phyloP scores from a whole-genome alignment of 2,329 filamentous ascomycete species.

The Teratosphaeria pseudoeucalypti region DNA sequence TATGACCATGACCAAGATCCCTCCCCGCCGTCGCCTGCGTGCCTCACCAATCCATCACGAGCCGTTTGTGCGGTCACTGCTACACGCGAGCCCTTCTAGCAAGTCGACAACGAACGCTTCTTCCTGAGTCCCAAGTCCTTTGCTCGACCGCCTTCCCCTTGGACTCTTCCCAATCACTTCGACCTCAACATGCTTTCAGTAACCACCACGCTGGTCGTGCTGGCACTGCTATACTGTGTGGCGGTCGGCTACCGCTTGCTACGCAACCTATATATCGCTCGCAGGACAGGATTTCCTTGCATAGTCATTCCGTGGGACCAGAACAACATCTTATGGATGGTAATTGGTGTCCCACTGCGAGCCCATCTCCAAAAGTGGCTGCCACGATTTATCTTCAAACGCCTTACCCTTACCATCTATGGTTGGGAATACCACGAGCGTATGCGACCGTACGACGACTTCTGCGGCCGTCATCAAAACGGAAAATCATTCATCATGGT shows the following conservation, averaged over 20 bases:
- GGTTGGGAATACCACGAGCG: slow-evolving; percentile 20
- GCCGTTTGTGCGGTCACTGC: too few species aligned
- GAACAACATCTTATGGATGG: slow-evolving; percentile 19
- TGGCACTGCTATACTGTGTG: slow-evolving; percentile 10
- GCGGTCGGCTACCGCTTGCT: slow-evolving; percentile 14
- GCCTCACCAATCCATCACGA: neutral
- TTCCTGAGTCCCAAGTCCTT: neutral
- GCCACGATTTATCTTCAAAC: slow-evolving; percentile 10
- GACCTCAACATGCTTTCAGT: slow-evolving; percentile 14
- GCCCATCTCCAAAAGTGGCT: slow-evolving; percentile 12
- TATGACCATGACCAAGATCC: neutral
- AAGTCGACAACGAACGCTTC: neutral
- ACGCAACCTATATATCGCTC: slow-evolving; percentile 14
- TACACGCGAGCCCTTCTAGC: neutral
- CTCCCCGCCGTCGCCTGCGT: neutral
- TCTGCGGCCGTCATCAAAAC: slow-evolving; percentile 8
- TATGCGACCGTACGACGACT: slow-evolving; percentile 8
- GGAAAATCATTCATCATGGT: slow-evolving; percentile 13
- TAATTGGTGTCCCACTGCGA: slow-evolving; percentile 12
- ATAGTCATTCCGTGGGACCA: slow-evolving; percentile 20
- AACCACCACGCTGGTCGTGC: slow-evolving; percentile 6
- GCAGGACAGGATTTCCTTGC: slow-evolving; percentile 15
- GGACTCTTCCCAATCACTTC: neutral
- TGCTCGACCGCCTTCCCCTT: neutral
- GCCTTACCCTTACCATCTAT: slow-evolving; percentile 16